These are phyloP conservation scores for Linderniella brevidens DNA, from an alignment of 257 asterid genomes.

Conservation along the genomic window DNA sequence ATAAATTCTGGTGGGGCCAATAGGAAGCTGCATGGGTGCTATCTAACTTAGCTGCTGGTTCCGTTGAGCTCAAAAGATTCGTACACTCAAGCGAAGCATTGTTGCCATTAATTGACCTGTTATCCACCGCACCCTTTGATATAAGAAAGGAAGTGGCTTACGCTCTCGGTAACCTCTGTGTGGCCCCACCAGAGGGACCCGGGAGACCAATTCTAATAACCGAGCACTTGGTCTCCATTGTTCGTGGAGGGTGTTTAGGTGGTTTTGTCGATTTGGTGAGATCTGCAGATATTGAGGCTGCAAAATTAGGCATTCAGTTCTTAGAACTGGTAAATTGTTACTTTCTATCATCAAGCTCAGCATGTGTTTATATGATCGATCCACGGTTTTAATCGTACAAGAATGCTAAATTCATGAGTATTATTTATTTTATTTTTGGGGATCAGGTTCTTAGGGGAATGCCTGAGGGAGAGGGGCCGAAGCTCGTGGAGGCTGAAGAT, in stretches of 20 bases:
- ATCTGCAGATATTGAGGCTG: conserved; percentile 83
- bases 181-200: conserved; percentile 48
- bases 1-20: no score
- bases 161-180: conserved; percentile 82
- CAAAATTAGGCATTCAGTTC: conserved; percentile 86
- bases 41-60: conserved; percentile 82
- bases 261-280: conserved; percentile 77
- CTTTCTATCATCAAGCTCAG: no score
- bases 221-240: conserved; percentile 82
- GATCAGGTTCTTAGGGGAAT: conserved; percentile 81
- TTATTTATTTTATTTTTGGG: background rate
- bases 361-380: no score
- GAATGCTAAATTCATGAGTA: no score
- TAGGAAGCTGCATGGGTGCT: conserved; percentile 94
- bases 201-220: conserved; percentile 53
- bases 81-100: conserved; percentile 70
- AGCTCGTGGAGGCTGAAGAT: conserved; percentile 73
- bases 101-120: conserved; percentile 35
- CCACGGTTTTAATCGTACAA: no score
- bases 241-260: conserved; percentile 53
- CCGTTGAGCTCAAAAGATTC: conserved; percentile 57
- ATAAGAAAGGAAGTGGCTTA: conserved; percentile 84
- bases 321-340: conserved; percentile 61
- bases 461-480: conserved; percentile 67
- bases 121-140: conserved; percentile 73